Evolutionary conservation across 352 stramenopile species (phyloP), one percentile per base, ranked within the genome.

Genomic region (Phytopythium vexans): DNA sequence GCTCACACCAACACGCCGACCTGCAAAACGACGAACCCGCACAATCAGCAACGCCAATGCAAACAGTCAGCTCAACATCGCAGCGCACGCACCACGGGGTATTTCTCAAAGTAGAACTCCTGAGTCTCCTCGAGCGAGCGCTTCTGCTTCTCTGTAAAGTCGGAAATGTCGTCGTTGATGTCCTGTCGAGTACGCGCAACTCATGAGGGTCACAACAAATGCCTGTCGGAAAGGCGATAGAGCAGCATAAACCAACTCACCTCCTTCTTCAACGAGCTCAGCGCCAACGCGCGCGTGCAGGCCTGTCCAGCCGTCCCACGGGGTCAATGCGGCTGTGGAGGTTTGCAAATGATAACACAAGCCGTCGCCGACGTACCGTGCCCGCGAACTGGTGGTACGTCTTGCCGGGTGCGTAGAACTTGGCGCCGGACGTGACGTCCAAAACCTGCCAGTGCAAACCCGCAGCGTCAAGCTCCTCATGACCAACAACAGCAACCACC

Each of bases 71-170:
- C 27, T 36, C 14, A 47, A 54, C 45, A 47, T 33, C 31, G 33
- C 14, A n/a, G 40, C 36, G 9, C n/a, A 75, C 75, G 44, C 82
- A 92, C 82, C 36, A 85, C 73, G n/a, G 82, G 82, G 58, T 93
- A 93, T 59, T 93, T 93, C 53, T 87, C 77, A 61, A 84, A 78
- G 68, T 93, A 93, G 49, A 91, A 93, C 43, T 66, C 60, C 38
- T 79, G 72, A n/a, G 76, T 93, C 52, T 87, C 74, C 12, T 75
- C 64, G 39, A 90, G 61, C 39, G 89, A 79, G 56, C 80, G 64
- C 32, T 54, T 53, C 48, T 89, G 71, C 37, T 81, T 79, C 8
- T 86, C 74, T 15, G 72, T 63, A 21, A 93, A 88, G 62, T 88
- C 80, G 50, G 70, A 76, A 15, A 76, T 49, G 47, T 91, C 77